Evolutionary conservation across 441 rosid genomes (phyloP), one percentile per base, ranked within the genome.

Genomic region (Iberis amara): DNA sequence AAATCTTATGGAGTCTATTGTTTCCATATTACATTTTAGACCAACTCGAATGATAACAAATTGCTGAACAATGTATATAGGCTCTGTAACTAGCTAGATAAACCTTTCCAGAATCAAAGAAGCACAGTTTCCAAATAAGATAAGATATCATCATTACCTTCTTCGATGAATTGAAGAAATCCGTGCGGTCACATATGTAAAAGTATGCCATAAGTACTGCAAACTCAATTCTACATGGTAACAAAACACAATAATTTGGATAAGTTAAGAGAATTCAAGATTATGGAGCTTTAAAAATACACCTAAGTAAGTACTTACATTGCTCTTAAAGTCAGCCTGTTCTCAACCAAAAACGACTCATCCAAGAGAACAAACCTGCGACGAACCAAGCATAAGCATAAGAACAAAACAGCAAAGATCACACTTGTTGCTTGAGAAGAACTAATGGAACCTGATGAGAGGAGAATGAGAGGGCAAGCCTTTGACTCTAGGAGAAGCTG

Each of bases 151-250:
- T 33, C 27, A 46, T 52, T 38, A 82, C 89, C 89, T 82, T 82
- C 47, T 63, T 74, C 3, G 86, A 66, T 18, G 89, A 67, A 48
- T 55, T 69, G 65, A 82, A 79, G 49, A 77, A 31, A 72, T 82
- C 82, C 10, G 83, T 79, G 14, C 89, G 83, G 57, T 82, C 89
- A 13, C 89, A 82, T 36, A 82, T 2, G 61, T 68, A 82, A 60
- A 63, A 79, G 66, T 82, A 82, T 2, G 56, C 70, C 51, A 79
- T 59, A 69, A 79, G 80, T n/a, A 31, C 52, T 21, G 72, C 68
- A n/a, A 77, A 74, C 70, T 82, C 89, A 15, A 80, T 71, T 74
- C 86, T 82, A 70, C 67, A 61, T 24, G n/a, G n/a, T n/a, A 30
- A 39, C 1, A 27, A 52, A 30, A 44, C 26, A 28, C 41, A 11